Evolutionary conservation across 352 stramenopile genomes (phyloP).

Genomic region (Globisporangium irregulare): DNA sequence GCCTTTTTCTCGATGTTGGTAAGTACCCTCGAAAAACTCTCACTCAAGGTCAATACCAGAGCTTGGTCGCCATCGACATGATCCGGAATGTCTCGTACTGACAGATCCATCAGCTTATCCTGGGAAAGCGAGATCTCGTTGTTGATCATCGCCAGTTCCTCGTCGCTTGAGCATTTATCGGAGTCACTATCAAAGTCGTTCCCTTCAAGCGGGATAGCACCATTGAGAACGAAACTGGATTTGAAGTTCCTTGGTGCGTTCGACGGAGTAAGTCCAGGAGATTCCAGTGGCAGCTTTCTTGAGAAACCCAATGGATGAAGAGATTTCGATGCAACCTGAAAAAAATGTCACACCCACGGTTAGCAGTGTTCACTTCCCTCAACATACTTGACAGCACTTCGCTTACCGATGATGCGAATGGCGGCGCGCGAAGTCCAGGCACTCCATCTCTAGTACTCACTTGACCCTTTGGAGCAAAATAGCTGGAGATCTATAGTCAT

Average conservation of each 20-base stretch:
- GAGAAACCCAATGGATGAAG: constrained; percentile 8
- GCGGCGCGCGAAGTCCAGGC: not conserved
- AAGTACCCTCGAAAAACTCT: constrained; percentile 40
- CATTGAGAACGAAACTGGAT: constrained; percentile 7
- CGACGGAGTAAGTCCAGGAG: constrained; percentile 6
- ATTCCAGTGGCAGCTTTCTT: constrained; percentile 12
- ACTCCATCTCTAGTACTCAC: not conserved
- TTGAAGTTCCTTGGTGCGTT: not conserved
- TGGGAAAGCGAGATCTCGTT: constrained; percentile 65
- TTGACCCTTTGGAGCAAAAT: not conserved
- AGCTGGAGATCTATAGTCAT: constrained; percentile 1
- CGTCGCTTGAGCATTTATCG: constrained; percentile 46
- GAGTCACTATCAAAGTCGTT: constrained; percentile 19
- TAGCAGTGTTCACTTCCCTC: not conserved
- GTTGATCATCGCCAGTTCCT: constrained; percentile 53
- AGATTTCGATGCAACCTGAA: not conserved
- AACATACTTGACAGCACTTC: not conserved
- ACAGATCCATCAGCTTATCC: constrained; percentile 64
- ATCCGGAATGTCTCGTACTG: constrained; percentile 49
- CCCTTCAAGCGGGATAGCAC: constrained; percentile 4
- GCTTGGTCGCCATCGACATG: constrained; percentile 14
- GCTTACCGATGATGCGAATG: constrained; percentile 9
- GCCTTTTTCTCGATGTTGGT: constrained; percentile 37
- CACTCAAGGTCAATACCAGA: constrained; percentile 35
- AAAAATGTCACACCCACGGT: not conserved